phyloP scores from a whole-genome alignment of 441 rosid genomes.

The Populus hybrid region DNA sequence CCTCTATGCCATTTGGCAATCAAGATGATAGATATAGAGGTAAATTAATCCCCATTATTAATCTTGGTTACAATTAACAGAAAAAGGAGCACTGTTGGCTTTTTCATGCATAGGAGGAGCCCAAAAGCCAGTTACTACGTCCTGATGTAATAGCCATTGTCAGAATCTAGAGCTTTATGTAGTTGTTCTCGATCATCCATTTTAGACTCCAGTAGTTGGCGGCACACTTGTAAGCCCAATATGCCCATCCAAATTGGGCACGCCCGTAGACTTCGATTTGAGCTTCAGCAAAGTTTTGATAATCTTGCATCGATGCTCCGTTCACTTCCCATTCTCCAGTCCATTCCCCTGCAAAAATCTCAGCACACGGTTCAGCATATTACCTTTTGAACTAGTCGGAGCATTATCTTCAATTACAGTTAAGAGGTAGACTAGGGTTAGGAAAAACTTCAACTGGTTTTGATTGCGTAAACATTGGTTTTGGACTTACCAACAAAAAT shows the following conservation, averaged over 20 bases:
- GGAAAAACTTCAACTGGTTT: background rate
- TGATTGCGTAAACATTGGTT: background rate
- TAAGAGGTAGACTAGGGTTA: background rate
- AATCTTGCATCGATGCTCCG: constrained; percentile 21
- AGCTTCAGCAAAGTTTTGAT: constrained; percentile 25
- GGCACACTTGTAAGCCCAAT: constrained; percentile 34
- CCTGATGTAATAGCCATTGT: background rate
- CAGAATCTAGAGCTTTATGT: constrained; percentile 9
- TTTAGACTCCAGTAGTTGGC: constrained; percentile 24
- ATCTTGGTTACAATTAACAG: background rate
- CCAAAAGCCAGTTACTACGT: background rate
- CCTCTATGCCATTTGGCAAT: no score
- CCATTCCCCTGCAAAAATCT: constrained; percentile 6
- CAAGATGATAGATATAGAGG: background rate
- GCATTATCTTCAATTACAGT: background rate
- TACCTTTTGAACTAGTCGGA: background rate
- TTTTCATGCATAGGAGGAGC: background rate
- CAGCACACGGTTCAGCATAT: no score
- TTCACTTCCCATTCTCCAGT: constrained; percentile 39
- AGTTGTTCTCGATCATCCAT: constrained; percentile 35
- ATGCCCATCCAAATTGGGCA: constrained; percentile 35
- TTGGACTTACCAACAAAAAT: constrained; percentile 34
- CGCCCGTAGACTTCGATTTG: constrained; percentile 27
- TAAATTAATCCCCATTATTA: no score
- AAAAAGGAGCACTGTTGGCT: background rate